phyloP scores from a whole-genome alignment of 1,284 basidiomycete species.

The Papiliotrema terrestris region DNA sequence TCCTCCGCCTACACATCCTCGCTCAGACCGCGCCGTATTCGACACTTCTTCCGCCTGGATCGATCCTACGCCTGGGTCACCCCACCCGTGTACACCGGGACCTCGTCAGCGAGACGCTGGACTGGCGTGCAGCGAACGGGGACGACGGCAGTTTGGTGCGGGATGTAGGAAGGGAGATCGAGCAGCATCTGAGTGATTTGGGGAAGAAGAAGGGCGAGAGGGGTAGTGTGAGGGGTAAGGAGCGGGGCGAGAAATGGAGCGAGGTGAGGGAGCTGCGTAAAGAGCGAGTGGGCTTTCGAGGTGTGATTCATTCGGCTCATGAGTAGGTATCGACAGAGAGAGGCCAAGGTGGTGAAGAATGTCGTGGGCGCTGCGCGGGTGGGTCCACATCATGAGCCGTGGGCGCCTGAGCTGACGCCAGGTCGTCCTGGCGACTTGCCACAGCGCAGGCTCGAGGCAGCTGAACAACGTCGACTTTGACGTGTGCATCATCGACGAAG shows the following conservation, averaged over 20 bases:
- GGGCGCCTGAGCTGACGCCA: conserved; percentile 31
- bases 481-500: conserved; percentile 91
- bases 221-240: conserved; percentile 57
- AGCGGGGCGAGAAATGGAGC: conserved; percentile 84
- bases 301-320: conserved; percentile 1
- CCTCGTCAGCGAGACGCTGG: conserved; percentile 76
- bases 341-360: conserved; percentile 72
- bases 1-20: conserved; percentile 63
- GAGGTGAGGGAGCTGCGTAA: conserved; percentile 85
- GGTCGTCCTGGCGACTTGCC: conserved; percentile 89
- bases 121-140: conserved; percentile 73
- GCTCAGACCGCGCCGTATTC: conserved; percentile 25
- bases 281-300: conserved; percentile 60
- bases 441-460: conserved; percentile 79
- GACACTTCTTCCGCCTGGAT: conserved; percentile 37
- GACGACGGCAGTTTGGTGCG: conserved; percentile 74
- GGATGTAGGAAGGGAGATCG: conserved; percentile 80
- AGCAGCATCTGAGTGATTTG: conserved; percentile 62
- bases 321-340: conserved; percentile 75
- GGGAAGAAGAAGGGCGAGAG: conserved; percentile 74
- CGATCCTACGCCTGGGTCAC: conserved; percentile 78
- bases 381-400: not conserved
- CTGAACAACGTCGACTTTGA: conserved; percentile 75
- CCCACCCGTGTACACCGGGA: conserved; percentile 84
- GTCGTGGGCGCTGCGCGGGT: conserved; percentile 76